A percentile compares a stretch with the other conserved stretches of the same genome.
Conservation (phyloP, 257 asterid species). For the Gardenia jasminoides region DNA sequence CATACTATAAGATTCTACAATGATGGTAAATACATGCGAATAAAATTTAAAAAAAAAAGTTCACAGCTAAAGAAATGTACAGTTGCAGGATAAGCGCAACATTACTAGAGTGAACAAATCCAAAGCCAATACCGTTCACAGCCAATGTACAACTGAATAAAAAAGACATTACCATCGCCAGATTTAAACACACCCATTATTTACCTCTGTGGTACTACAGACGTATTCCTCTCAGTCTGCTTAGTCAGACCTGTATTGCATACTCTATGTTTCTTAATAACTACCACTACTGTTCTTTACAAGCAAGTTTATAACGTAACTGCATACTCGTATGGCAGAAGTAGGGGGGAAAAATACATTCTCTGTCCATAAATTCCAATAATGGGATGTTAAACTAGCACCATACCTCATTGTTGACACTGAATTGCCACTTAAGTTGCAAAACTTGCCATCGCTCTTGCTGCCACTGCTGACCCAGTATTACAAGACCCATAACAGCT, state of each 20-base stretch:
- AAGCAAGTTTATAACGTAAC: not conserved
- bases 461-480: slow-evolving; percentile 84
- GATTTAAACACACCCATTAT: not conserved
- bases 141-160: not conserved
- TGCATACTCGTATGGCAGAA: not conserved
- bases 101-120: not conserved
- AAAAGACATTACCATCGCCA: not conserved
- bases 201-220: not conserved
- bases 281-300: not conserved
- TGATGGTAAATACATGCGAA: not conserved
- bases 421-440: slow-evolving; percentile 60
- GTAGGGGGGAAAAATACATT: not conserved
- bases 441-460: slow-evolving; percentile 71
- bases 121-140: not conserved
- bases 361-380: not conserved
- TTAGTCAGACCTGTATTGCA: not conserved
- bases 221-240: not conserved
- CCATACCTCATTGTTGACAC: slow-evolving; percentile 55
- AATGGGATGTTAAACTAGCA: not conserved
- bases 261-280: not conserved
- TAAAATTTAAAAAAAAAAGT: too few relatives aligned
- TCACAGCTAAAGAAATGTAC: too few relatives aligned
- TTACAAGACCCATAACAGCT: slow-evolving; percentile 83
- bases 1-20: not conserved
- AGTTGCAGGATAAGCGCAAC: not conserved